phyloP scores from a whole-genome alignment of 768 basidiomycete genomes.

The Podaxis sp. region DNA sequence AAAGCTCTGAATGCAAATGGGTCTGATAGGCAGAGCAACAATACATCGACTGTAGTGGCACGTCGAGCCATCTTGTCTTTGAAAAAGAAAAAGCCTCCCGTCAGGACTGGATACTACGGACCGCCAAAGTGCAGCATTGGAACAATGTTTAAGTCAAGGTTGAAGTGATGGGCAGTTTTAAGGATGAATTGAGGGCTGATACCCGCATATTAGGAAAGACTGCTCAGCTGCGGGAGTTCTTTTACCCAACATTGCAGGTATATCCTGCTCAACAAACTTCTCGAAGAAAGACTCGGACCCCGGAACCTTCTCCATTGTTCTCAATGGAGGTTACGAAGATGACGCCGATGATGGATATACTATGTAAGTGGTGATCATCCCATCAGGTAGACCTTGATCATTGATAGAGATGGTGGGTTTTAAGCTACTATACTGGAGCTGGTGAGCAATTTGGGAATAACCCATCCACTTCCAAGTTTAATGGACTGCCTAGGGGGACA shows the following conservation, averaged over 20 bases:
- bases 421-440: slow-evolving; percentile 36
- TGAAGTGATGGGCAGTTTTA: too few relatives aligned
- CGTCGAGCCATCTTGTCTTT: neutral
- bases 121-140: slow-evolving; percentile 5
- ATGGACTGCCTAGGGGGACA: slow-evolving; percentile 7
- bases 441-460: slow-evolving; percentile 19
- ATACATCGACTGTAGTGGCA: neutral
- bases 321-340: slow-evolving; percentile 38
- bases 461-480: neutral
- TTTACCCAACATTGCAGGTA: slow-evolving; percentile 26
- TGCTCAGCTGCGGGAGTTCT: slow-evolving; percentile 25
- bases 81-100: neutral
- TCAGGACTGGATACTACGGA: slow-evolving; percentile 2
- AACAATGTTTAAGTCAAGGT: slow-evolving; percentile 9
- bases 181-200: neutral
- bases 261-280: slow-evolving; percentile 20
- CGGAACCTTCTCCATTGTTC: slow-evolving; percentile 37
- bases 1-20: neutral
- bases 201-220: slow-evolving; percentile 19
- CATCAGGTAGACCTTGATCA: neutral
- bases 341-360: slow-evolving; percentile 34
- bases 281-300: neutral
- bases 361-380: slow-evolving; percentile 23
- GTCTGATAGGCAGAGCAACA: neutral
- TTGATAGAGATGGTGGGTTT: neutral